A percentile compares a stretch with the other conserved stretches of the same genome.
These are phyloP conservation scores for Lipomyces kockii DNA, from an alignment of 805 yeast genomes.

Conservation along the genomic window DNA sequence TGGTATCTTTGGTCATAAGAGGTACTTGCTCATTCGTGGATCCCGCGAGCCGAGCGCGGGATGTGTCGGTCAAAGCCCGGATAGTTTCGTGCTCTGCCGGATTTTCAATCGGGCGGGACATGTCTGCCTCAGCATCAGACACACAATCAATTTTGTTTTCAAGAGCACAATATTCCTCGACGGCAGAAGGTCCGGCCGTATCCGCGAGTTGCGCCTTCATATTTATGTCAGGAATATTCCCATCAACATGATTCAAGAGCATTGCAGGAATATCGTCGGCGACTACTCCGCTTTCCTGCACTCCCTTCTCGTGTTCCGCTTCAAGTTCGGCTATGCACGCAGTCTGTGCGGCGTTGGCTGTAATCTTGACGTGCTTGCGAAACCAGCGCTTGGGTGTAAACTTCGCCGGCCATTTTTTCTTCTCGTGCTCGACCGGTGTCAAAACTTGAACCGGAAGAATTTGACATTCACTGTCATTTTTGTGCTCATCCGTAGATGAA, in stretches of 20 bases:
- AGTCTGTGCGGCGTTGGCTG: no score
- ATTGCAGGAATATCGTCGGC: not conserved
- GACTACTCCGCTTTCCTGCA: not conserved
- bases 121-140: not conserved
- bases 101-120: not conserved
- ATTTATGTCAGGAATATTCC: no score
- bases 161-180: not conserved
- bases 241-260: not conserved
- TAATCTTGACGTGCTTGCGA: not conserved
- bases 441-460: not conserved
- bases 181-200: not conserved
- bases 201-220: not conserved
- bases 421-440: not conserved
- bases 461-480: not conserved
- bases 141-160: not conserved
- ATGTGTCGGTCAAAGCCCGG: no score
- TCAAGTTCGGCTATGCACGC: no score
- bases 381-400: not conserved
- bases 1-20: no score
- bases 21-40: no score
- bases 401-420: not conserved
- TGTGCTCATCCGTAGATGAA: not conserved
- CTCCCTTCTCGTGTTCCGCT: not conserved
- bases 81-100: no score
- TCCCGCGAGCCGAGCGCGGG: no score